Conservation (phyloP, 148 eudicot genomes). For the Fagopyrum esculentum region DNA sequence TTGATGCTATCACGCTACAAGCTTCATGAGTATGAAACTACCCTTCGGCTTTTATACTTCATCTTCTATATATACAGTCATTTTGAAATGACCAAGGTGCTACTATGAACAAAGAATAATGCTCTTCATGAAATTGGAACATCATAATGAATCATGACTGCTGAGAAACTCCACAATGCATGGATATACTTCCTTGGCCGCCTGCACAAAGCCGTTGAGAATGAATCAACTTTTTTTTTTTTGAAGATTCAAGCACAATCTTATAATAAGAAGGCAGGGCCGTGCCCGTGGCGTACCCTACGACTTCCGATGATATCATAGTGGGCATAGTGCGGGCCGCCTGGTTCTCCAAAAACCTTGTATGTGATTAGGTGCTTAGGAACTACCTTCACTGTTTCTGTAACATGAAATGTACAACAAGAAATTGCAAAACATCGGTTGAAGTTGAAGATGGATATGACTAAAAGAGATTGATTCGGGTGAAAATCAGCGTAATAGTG, state of each 20-base stretch:
- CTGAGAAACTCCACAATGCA: constrained; percentile 34
- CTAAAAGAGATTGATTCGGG: no score
- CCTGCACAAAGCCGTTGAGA: constrained; percentile 31
- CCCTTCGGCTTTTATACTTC: background rate
- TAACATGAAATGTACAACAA: constrained; percentile 10
- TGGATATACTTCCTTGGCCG: constrained; percentile 49
- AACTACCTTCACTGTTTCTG: constrained; percentile 54
- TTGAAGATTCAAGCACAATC: background rate
- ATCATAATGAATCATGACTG: constrained; percentile 29
- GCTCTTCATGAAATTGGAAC: background rate
- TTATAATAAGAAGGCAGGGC: background rate
- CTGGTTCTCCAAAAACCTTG: constrained; percentile 59
- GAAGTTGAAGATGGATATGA: background rate
- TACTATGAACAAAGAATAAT: background rate
- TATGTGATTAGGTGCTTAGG: constrained; percentile 35
- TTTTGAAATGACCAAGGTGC: background rate
- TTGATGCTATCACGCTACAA: background rate
- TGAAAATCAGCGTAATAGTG: no score
- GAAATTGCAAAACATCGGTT: background rate
- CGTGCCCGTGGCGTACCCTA: constrained; percentile 22
- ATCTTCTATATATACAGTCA: background rate
- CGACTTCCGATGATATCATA: constrained; percentile 62
- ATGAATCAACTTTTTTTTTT: background rate
- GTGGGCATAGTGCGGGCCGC: constrained; percentile 74
- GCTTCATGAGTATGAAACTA: background rate